phyloP scores from a whole-genome alignment of 805 yeast species.

The Saccharomyces paradoxus region DNA sequence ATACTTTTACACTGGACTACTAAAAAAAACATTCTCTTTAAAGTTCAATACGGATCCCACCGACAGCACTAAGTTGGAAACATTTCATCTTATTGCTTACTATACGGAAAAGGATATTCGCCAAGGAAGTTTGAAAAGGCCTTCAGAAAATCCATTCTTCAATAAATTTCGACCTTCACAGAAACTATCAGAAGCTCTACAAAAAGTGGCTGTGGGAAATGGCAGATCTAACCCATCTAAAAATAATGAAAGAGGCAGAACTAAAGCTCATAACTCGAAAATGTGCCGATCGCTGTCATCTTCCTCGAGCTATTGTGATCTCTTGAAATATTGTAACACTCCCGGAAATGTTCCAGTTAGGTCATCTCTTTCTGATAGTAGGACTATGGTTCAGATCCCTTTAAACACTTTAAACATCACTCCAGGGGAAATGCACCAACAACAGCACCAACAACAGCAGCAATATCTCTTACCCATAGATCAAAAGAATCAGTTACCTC shows the following conservation, averaged over 20 bases:
- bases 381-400: neutral
- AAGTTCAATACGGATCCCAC: constrained; percentile 6
- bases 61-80: neutral
- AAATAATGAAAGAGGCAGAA: constrained; percentile 2
- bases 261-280: constrained; percentile 14
- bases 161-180: constrained; percentile 39
- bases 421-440: constrained; percentile 11
- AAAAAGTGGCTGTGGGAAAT: constrained; percentile 50
- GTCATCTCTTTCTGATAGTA: neutral
- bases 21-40: neutral
- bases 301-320: neutral
- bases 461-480: neutral
- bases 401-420: neutral
- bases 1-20: neutral
- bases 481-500: neutral
- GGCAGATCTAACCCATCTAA: constrained; percentile 19
- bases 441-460: constrained; percentile 7
- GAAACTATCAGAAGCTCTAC: constrained; percentile 45
- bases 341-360: neutral
- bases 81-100: constrained; percentile 41
- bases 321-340: neutral
- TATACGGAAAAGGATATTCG: constrained; percentile 66
- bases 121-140: constrained; percentile 45
- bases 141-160: constrained; percentile 43
- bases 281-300: neutral